Evolutionary conservation across 2,329 filamentous ascomycete species (phyloP), one percentile per base, ranked within the genome.

Genomic region (Pseudocercospora fuligena): DNA sequence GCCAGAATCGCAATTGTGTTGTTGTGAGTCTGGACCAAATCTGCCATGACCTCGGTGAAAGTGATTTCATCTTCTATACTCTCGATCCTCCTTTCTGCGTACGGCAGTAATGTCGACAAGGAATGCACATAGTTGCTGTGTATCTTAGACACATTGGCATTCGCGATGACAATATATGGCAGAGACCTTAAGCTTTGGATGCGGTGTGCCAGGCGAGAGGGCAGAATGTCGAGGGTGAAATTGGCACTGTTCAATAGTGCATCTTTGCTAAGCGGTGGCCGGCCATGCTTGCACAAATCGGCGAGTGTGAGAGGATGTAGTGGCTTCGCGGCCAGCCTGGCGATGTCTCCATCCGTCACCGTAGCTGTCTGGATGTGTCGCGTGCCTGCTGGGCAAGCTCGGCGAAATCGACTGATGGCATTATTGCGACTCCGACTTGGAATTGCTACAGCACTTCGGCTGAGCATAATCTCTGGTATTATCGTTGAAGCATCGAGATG

Each of bases 81-180:
- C 56, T 87, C 88, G 68, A 96, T 93, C 64, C 86, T 85, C 64
- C 86, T 84, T 76, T 91, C 86, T 33, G 90, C 89, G 75, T 94
- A 97, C 5, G 94, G 94, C 3, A 98, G 87, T 16, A 99, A 85
- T 0, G 93, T 97, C 1, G 92, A 94, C 21, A 99, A 84, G 2
- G 93, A 97, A 80, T 97, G 94, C 53, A 97, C 85, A 79, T 99
- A 99, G 80, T 97, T 98, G 80, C 92, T 90, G 84, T 98, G 97
- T 71, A 99, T 99, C 74, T 91, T 90, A 27, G 90, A 92, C 73
- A 99, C 93, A 78, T 97, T 93, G 0, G 93, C 92, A 78, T 99
- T 98, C n/a, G 94, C 94, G 27, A 99, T 95, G 63, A 99, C 94
- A 70, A 99, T 98, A 80, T 94, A 99, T 0, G 95, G 95, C 8